Conservation (phyloP, 495 filamentous ascomycete species). For the Aspergillus sclerotioniger region DNA sequence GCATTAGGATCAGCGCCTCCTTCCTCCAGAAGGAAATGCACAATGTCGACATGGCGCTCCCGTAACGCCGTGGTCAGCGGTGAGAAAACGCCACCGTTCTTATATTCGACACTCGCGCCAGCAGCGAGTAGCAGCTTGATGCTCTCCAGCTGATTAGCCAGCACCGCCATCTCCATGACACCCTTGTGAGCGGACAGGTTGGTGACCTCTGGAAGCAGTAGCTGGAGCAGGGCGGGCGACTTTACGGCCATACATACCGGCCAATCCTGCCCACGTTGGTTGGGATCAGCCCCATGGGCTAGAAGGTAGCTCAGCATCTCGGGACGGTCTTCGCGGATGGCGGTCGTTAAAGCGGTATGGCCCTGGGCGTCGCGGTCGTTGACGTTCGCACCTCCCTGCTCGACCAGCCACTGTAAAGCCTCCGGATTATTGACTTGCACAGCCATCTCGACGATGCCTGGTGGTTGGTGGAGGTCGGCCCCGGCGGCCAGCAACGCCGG, state of each 20-base stretch:
- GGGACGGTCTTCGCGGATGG: slow-evolving; percentile 45
- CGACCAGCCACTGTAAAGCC: slow-evolving; percentile 45
- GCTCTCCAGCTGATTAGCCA: slow-evolving; percentile 36
- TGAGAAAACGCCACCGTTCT: slow-evolving; percentile 56
- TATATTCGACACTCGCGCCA: slow-evolving; percentile 46
- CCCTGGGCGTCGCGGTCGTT: slow-evolving; percentile 48
- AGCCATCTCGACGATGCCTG: slow-evolving; percentile 55
- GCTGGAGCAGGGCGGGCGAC: slow-evolving; percentile 43
- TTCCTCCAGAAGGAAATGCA: slow-evolving; percentile 48
- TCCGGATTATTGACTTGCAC: slow-evolving; percentile 50
- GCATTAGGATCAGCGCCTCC: slow-evolving; percentile 51
- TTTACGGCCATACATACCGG: slow-evolving; percentile 54
- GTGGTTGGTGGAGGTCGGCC: slow-evolving; percentile 48
- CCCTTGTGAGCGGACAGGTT: slow-evolving; percentile 50
- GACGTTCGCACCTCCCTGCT: slow-evolving; percentile 42
- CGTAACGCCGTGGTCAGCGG: slow-evolving; percentile 55
- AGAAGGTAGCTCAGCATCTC: slow-evolving; percentile 50
- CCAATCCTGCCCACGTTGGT: slow-evolving; percentile 53
- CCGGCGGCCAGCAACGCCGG: slow-evolving; percentile 49
- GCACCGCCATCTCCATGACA: slow-evolving; percentile 55
- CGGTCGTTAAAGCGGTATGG: slow-evolving; percentile 52
- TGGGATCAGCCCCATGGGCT: slow-evolving; percentile 49
- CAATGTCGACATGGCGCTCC: slow-evolving; percentile 48
- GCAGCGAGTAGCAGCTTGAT: slow-evolving; percentile 24
- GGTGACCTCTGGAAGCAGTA: slow-evolving; percentile 41